These are phyloP conservation scores for Angomonas deanei DNA, from an alignment of 208 protist species.

Conservation along the genomic window DNA sequence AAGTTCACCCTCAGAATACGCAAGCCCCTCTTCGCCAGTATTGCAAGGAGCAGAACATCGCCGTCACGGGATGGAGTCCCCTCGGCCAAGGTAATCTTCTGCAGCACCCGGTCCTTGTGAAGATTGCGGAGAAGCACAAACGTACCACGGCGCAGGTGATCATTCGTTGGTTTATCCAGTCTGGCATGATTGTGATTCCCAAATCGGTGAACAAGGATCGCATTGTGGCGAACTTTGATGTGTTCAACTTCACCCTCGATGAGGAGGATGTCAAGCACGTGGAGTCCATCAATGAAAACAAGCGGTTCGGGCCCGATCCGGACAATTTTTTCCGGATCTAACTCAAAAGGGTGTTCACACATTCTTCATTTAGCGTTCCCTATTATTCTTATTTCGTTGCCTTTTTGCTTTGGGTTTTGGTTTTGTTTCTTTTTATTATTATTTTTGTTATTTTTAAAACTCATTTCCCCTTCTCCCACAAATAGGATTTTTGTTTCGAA, in stretches of 20 bases:
- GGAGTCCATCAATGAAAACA: constrained; percentile 26
- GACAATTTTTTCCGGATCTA: not conserved
- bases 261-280: constrained; percentile 37
- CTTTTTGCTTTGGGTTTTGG: not conserved
- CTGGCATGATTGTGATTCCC: constrained; percentile 64
- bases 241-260: constrained; percentile 47
- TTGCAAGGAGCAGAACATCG: constrained; percentile 55
- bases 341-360: not conserved
- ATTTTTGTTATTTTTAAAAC: too few species aligned
- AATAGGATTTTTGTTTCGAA: too few species aligned
- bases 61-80: constrained; percentile 65
- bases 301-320: constrained; percentile 15
- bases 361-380: not conserved
- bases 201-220: constrained; percentile 72
- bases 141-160: constrained; percentile 52
- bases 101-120: constrained; percentile 10
- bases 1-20: constrained; percentile 63
- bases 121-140: constrained; percentile 30
- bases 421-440: not conserved
- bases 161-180: constrained; percentile 53
- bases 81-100: constrained; percentile 41
- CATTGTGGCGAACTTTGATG: constrained; percentile 72
- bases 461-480: too few species aligned
- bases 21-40: constrained; percentile 50
- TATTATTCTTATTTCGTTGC: constrained; percentile 2